phyloP scores from a whole-genome alignment of 1,139 yeast species.

The Suhomyces choctaworum region DNA sequence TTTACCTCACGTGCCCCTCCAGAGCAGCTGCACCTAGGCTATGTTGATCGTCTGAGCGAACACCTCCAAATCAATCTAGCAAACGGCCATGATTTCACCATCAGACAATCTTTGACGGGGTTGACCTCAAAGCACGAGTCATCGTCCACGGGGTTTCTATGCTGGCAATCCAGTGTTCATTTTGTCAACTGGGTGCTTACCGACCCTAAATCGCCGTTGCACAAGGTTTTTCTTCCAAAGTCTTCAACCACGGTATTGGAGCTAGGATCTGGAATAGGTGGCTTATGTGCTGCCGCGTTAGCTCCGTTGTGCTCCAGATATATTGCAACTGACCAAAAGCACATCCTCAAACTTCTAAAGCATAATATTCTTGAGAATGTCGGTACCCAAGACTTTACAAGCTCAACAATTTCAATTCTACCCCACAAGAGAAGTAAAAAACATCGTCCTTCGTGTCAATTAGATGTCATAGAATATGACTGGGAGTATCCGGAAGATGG shows the following conservation, averaged over 20 bases:
- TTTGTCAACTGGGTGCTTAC: slow-evolving; percentile 55
- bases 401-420: slow-evolving; percentile 15
- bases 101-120: slow-evolving; percentile 45
- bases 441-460: slow-evolving; percentile 7
- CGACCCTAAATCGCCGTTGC: slow-evolving; percentile 26
- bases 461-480: slow-evolving; percentile 57
- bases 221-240: slow-evolving; percentile 13
- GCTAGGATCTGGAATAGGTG: slow-evolving; percentile 68
- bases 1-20: slow-evolving; percentile 39
- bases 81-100: slow-evolving; percentile 30
- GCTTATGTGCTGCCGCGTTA: slow-evolving; percentile 50
- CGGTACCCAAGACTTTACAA: slow-evolving; percentile 14
- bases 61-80: slow-evolving; percentile 35
- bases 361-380: slow-evolving; percentile 47
- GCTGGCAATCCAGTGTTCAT: slow-evolving; percentile 58
- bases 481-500: slow-evolving; percentile 59
- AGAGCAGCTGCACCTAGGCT: slow-evolving; percentile 48
- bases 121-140: slow-evolving; percentile 39
- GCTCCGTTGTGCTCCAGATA: slow-evolving; percentile 39
- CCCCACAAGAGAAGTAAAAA: slow-evolving; percentile 3
- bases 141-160: slow-evolving; percentile 67
- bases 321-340: slow-evolving; percentile 65
- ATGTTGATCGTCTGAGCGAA: slow-evolving; percentile 38
- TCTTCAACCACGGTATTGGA: slow-evolving; percentile 45
- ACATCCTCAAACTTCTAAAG: slow-evolving; percentile 51